A percentile compares a stretch with the other conserved stretches of the same genome.
These are phyloP conservation scores for Yamadazyma membranifaciens DNA, from an alignment of 1,139 yeast species.

Conservation along the genomic window DNA sequence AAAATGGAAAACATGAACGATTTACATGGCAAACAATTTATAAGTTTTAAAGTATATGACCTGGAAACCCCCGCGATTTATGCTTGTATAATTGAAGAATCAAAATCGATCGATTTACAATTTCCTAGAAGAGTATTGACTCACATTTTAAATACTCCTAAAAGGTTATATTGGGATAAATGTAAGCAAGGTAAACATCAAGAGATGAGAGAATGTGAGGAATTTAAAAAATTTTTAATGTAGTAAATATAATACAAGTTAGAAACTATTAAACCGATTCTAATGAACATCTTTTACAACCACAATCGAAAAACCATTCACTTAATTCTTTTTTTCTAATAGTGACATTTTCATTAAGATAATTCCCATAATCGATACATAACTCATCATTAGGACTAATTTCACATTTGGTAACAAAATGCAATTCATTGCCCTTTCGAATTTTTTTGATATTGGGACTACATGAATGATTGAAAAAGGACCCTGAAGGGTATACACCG, in stretches of 20 bases:
- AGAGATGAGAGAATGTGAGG: constrained; percentile 62
- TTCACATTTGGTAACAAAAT: constrained; percentile 26
- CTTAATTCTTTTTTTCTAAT: constrained; percentile 44
- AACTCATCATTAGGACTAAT: constrained; percentile 49
- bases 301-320: constrained; percentile 65
- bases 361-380: constrained; percentile 63
- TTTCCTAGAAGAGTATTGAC: constrained; percentile 80
- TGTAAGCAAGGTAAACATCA: constrained; percentile 59
- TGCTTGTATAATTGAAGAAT: constrained; percentile 23
- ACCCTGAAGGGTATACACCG: constrained; percentile 64
- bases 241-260: constrained; percentile 19
- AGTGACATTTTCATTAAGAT: constrained; percentile 37
- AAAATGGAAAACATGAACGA: constrained; percentile 25
- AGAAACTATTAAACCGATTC: constrained; percentile 24
- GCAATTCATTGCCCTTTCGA: constrained; percentile 21
- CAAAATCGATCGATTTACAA: constrained; percentile 57
- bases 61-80: constrained; percentile 16
- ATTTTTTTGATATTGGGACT: constrained; percentile 43
- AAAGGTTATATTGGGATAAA: constrained; percentile 70
- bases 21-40: constrained; percentile 33
- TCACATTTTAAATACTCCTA: constrained; percentile 53
- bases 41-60: constrained; percentile 36
- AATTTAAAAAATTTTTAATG: constrained; percentile 50
- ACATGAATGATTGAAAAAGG: constrained; percentile 72
- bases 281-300: constrained; percentile 45